Percentiles rank a stretch among this genome's conserved stretches.
Evolutionary conservation across 2,329 filamentous ascomycete species (phyloP).

Genomic region (Rutstroemia sp.): DNA sequence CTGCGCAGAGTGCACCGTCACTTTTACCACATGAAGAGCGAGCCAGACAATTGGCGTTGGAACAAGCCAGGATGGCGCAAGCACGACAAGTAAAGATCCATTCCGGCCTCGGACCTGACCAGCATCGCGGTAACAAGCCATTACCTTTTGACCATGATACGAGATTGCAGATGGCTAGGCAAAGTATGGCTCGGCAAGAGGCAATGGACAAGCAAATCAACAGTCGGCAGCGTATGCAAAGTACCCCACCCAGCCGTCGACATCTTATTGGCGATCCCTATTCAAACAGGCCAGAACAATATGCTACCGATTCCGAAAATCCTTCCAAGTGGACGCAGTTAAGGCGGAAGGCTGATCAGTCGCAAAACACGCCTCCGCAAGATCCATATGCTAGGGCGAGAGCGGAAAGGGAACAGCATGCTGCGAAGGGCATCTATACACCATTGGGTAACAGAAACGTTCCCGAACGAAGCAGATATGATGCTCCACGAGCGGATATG

Average conservation of each 20-base stretch:
- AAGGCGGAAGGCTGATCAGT: conserved; percentile 9
- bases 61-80: background rate
- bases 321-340: conserved; percentile 15
- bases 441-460: conserved; percentile 13
- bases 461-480: background rate
- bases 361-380: background rate
- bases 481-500: background rate
- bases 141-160: conserved; percentile 1
- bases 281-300: background rate
- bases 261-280: conserved; percentile 3
- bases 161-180: background rate
- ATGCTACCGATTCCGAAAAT: background rate
- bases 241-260: no score
- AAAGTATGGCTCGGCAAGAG: background rate
- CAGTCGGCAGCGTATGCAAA: no score
- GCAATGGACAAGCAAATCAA: no score
- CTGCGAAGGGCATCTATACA: conserved; percentile 19
- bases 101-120: conserved; percentile 22
- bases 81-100: conserved; percentile 12
- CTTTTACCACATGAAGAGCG: conserved; percentile 24
- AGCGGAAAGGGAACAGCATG: conserved; percentile 21
- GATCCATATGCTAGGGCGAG: conserved; percentile 17
- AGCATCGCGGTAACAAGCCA: conserved; percentile 21
- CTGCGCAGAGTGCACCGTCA: background rate
- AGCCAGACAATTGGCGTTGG: conserved; percentile 19